A percentile compares a stretch with the other conserved stretches of the same genome.
Conservation (phyloP, 2,329 filamentous ascomycete genomes). For the Phoma sp. region DNA sequence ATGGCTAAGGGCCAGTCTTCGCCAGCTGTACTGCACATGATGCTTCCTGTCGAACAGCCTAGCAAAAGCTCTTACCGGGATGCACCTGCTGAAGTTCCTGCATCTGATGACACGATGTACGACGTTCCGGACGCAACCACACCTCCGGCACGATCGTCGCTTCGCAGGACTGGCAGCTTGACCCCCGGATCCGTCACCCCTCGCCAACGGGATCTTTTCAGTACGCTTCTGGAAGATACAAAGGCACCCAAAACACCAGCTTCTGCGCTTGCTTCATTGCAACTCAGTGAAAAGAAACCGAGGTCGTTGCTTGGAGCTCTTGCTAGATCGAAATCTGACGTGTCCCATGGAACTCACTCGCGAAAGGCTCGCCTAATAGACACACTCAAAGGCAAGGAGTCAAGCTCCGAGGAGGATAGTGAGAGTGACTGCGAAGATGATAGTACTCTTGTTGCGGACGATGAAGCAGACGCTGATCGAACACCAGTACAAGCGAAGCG, state of each 20-base stretch:
- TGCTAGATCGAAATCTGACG: conserved; percentile 41
- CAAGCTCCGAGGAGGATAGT: conserved; percentile 35
- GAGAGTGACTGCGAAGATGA: conserved; percentile 32
- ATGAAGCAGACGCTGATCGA: background rate
- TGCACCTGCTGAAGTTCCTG: conserved; percentile 10
- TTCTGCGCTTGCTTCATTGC: conserved; percentile 40
- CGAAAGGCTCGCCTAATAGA: conserved; percentile 41
- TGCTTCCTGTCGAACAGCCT: conserved; percentile 36
- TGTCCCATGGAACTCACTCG: conserved; percentile 31
- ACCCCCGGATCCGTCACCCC: conserved; percentile 44
- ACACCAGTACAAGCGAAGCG: conserved; percentile 1
- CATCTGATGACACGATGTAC: conserved; percentile 44
- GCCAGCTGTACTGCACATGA: conserved; percentile 39
- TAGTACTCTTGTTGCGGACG: background rate
- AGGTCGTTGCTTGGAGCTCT: conserved; percentile 28
- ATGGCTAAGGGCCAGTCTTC: conserved; percentile 41
- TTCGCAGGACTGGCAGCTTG: conserved; percentile 14
- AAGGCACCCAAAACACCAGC: conserved; percentile 36
- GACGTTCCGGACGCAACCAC: conserved; percentile 35
- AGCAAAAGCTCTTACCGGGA: background rate
- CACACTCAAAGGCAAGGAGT: conserved; percentile 35
- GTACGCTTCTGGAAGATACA: conserved; percentile 39
- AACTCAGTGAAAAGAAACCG: conserved; percentile 36
- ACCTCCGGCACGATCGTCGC: conserved; percentile 29
- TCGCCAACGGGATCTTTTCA: conserved; percentile 44